Percentiles rank a stretch among this genome's conserved stretches.
These are phyloP conservation scores for Camellia lanceoleosa DNA, from an alignment of 148 eudicot genomes.

Conservation along the genomic window DNA sequence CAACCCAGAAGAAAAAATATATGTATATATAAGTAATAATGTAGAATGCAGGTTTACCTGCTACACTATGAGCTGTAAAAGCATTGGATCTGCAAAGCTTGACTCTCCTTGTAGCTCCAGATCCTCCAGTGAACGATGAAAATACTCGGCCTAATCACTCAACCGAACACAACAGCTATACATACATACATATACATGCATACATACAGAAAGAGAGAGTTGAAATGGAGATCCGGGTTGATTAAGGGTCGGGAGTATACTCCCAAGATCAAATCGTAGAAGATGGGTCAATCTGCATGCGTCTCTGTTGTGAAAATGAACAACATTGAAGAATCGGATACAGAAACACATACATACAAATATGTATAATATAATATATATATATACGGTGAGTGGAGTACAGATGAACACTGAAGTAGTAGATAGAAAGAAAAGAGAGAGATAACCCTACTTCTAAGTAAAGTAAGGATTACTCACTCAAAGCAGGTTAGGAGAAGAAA, in stretches of 20 bases:
- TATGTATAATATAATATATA: background rate
- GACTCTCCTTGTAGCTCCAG: slow-evolving; percentile 10
- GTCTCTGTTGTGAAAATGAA: background rate
- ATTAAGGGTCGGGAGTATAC: background rate
- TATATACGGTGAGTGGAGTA: slow-evolving; percentile 17
- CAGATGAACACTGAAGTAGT: slow-evolving; percentile 4
- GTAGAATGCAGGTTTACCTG: slow-evolving; percentile 13
- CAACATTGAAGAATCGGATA: background rate
- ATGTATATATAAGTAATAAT: background rate
- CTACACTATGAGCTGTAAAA: slow-evolving; percentile 14
- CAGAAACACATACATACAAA: background rate
- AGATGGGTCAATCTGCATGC: slow-evolving; percentile 12
- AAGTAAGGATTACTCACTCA: too few species aligned
- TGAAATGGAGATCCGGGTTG: slow-evolving; percentile 9
- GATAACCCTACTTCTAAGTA: too few species aligned
- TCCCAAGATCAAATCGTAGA: background rate
- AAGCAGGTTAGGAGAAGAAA: too few species aligned
- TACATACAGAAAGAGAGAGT: background rate
- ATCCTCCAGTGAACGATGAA: background rate
- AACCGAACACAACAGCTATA: background rate
- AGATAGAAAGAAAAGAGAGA: too few species aligned
- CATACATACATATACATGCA: background rate
- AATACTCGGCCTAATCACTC: background rate
- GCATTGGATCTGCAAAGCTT: slow-evolving; percentile 23
- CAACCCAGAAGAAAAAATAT: background rate